A percentile compares a stretch with the other conserved stretches of the same genome.
Evolutionary conservation across 306 rosid species (phyloP).

Genomic region (Lagenaria siceraria): DNA sequence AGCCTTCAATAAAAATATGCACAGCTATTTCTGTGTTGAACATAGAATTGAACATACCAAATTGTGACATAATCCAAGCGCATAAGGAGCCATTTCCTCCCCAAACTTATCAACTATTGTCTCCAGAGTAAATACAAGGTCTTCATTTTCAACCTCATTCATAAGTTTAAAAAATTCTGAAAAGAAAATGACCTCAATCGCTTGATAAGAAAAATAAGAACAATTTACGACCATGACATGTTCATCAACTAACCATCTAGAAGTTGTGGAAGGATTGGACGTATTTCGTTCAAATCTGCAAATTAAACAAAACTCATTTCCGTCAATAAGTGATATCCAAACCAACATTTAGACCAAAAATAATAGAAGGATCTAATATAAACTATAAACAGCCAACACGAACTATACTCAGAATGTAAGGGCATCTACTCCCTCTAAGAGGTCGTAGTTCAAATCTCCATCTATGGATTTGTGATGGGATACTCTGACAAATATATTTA

Average conservation of each 20-base stretch:
- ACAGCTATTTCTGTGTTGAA: background rate
- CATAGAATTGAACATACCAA: slow-evolving; percentile 38
- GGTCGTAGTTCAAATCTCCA: background rate
- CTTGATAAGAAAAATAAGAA: slow-evolving; percentile 11
- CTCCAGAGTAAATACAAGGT: slow-evolving; percentile 92
- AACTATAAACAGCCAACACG: background rate
- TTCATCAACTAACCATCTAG: slow-evolving; percentile 66
- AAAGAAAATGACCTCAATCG: slow-evolving; percentile 10
- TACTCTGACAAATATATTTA: background rate
- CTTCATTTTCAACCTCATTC: slow-evolving; percentile 97
- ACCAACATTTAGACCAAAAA: background rate
- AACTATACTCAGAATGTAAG: background rate
- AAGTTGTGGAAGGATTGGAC: slow-evolving; percentile 83
- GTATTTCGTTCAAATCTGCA: slow-evolving; percentile 88
- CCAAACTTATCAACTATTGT: slow-evolving; percentile 96
- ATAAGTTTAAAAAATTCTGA: slow-evolving; percentile 91
- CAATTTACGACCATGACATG: background rate
- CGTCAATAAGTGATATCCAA: background rate
- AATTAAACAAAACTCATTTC: background rate
- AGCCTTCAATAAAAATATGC: background rate
- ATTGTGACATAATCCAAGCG: slow-evolving; percentile 83
- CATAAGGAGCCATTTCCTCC: slow-evolving; percentile 98
- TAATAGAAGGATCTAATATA: background rate
- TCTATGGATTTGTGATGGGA: background rate
- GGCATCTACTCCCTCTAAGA: background rate